A percentile compares a stretch with the other conserved stretches of the same genome.
phyloP scores from a whole-genome alignment of 345 rosid species.

The Bruguiera sexangula region DNA sequence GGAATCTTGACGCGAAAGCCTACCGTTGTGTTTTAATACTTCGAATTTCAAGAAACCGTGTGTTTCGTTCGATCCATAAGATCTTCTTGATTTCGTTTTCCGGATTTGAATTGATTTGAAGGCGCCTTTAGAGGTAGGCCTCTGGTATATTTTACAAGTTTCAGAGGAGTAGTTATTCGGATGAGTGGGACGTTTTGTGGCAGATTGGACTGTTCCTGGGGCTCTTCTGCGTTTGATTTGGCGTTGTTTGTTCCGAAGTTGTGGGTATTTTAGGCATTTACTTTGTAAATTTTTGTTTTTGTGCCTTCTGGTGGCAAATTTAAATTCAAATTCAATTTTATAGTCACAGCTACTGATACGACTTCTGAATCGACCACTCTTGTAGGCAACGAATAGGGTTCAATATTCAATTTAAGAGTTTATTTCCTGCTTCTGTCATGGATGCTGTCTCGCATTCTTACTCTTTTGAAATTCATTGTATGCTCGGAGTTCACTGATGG shows the following conservation, averaged over 20 bases:
- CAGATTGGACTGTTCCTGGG: conserved; percentile 4
- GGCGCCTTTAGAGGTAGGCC: conserved; percentile 13
- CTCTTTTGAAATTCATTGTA: neutral
- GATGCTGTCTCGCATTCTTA: conserved; percentile 21
- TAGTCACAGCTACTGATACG: neutral
- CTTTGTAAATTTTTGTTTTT: neutral
- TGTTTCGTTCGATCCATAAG: conserved; percentile 16
- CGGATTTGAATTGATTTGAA: conserved; percentile 12
- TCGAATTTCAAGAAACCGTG: neutral
- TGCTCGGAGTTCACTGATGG: conserved; percentile 35
- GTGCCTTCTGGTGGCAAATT: neutral
- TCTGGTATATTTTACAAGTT: conserved; percentile 8
- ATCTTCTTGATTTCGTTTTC: conserved; percentile 17
- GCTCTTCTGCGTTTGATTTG: conserved; percentile 11
- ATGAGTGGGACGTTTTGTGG: conserved; percentile 18
- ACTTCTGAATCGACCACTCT: neutral
- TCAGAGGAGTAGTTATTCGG: conserved; percentile 1
- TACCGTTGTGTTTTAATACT: neutral
- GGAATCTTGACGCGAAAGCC: conserved; percentile 1
- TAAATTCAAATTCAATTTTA: neutral
- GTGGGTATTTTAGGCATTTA: neutral
- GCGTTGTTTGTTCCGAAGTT: neutral
- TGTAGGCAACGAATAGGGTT: neutral
- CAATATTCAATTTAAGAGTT: neutral
- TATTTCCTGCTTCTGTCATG: conserved; percentile 10